Evolutionary conservation across 108 stramenopile species (phyloP), one percentile per base, ranked within the genome.

Genomic region (Craspedostauros australis): DNA sequence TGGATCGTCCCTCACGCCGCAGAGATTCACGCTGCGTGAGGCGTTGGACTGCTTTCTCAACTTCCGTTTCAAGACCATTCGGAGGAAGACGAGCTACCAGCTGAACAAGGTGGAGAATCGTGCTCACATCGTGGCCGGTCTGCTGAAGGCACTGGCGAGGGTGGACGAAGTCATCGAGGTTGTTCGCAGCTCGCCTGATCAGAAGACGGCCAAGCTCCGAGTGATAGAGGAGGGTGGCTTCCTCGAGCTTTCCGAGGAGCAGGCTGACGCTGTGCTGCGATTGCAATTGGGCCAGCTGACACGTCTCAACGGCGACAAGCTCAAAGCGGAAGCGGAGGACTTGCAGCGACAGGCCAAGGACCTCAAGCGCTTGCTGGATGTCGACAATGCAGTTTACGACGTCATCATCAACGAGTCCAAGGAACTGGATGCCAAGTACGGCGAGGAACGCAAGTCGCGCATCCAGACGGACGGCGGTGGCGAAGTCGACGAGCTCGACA

Each of bases 271-370:
- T 6, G 83, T 98, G 14, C 76, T 98, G 24, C 72, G 59, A 60
- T 64, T 98, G 15, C 84, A 93, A 48, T 66, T 98, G 27, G 86
- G 93, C 5, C 92, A 95, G 44, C 73, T 98, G 42, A 96, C 95
- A 14, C 62, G 84, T 12, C 65, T 95, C 41, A 96, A 95, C 51
- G 78, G 81, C 34, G 76, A 64, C 56, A 95, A 96, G 66, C 83
- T 98, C 2, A 33, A 41, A 2, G 65, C 67, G 3, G 97, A 98
- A 72, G 62, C 62, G 50, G 48, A 51, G 19, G 78, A 84, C 0
- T 68, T 98, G 16, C 42, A 68, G 22, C 62, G 46, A 14, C 54
- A 57, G 21, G 73, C 70, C 31, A 57, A 50, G 31, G 62, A 67
- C 4, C 59, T 89, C 1, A 41, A 60, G 54, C 72, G 60, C 21